Percentiles rank a stretch among this genome's conserved stretches.
Evolutionary conservation across 2,329 filamentous ascomycete genomes (phyloP).

Genomic region (Periconia sp.): DNA sequence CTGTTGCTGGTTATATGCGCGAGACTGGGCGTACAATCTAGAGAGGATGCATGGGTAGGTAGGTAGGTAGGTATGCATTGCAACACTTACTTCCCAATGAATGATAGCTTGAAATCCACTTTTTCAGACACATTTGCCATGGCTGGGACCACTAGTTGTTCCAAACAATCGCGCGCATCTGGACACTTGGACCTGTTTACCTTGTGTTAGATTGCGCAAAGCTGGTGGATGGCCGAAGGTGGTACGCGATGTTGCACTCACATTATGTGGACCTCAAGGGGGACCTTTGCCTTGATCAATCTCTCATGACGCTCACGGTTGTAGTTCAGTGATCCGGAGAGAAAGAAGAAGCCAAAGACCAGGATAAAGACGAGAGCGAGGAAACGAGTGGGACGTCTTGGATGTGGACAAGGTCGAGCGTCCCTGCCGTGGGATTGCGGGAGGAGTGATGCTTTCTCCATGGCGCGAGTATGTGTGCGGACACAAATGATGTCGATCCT

Average conservation of each 20-base stretch:
- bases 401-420: conserved; percentile 18
- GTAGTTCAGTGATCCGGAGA: conserved; percentile 23
- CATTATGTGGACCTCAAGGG: conserved; percentile 94
- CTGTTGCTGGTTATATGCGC: neutral
- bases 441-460: conserved; percentile 37
- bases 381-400: conserved; percentile 25
- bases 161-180: conserved; percentile 82
- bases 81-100: conserved; percentile 73
- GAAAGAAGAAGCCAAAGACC: conserved; percentile 35
- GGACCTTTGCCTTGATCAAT: conserved; percentile 61
- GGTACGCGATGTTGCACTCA: conserved; percentile 11
- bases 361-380: conserved; percentile 27
- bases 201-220: too few species aligned
- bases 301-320: conserved; percentile 24
- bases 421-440: conserved; percentile 17
- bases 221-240: conserved; percentile 11
- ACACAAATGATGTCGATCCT: too few species aligned
- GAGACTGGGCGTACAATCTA: too few species aligned
- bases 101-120: conserved; percentile 88
- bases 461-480: conserved; percentile 5
- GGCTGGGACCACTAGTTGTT: conserved; percentile 76
- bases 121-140: conserved; percentile 83
- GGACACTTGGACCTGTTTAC: conserved; percentile 70
- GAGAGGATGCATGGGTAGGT: too few species aligned
- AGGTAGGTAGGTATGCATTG: too few species aligned